Conservation (phyloP, 1,284 basidiomycete species). For the Microstroma glucosiphilum region DNA sequence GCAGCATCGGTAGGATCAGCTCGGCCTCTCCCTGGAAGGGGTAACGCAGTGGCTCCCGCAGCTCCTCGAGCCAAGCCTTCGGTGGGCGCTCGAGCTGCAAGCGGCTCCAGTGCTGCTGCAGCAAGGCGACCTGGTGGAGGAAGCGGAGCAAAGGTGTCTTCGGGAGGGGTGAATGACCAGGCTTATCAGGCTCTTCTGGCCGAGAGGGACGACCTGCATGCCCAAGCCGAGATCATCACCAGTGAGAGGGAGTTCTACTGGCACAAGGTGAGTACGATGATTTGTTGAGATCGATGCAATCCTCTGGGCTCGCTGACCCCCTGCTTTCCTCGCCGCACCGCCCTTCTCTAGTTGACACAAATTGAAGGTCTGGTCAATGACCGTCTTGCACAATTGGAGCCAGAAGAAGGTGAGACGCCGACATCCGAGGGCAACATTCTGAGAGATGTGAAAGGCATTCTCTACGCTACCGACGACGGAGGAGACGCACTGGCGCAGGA, state of each 20-base stretch:
- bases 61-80: conserved; percentile 21
- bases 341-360: conserved; percentile 53
- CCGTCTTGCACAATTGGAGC: conserved; percentile 41
- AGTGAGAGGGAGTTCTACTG: conserved; percentile 98
- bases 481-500: too few relatives aligned
- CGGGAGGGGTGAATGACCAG: conserved; percentile 48
- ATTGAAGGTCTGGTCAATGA: conserved; percentile 80
- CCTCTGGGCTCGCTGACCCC: not conserved
- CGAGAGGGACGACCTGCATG: conserved; percentile 75
- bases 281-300: not conserved
- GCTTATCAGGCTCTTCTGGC: conserved; percentile 61
- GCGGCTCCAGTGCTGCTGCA: conserved; percentile 8
- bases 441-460: conserved; percentile 79
- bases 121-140: not conserved
- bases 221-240: conserved; percentile 70
- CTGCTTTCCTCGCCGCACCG: not conserved
- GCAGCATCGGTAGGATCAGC: conserved; percentile 28
- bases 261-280: conserved; percentile 65
- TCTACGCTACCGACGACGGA: conserved; percentile 75
- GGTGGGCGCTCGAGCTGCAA: conserved; percentile 55
- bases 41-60: not conserved
- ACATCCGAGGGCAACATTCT: conserved; percentile 51
- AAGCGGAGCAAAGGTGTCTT: conserved; percentile 41
- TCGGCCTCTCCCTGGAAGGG: conserved; percentile 4
- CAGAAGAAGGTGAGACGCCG: conserved; percentile 54